Evolutionary conservation across 2,329 filamentous ascomycete genomes (phyloP), one percentile per base, ranked within the genome.

Genomic region (Pestalotiopsis sp.): DNA sequence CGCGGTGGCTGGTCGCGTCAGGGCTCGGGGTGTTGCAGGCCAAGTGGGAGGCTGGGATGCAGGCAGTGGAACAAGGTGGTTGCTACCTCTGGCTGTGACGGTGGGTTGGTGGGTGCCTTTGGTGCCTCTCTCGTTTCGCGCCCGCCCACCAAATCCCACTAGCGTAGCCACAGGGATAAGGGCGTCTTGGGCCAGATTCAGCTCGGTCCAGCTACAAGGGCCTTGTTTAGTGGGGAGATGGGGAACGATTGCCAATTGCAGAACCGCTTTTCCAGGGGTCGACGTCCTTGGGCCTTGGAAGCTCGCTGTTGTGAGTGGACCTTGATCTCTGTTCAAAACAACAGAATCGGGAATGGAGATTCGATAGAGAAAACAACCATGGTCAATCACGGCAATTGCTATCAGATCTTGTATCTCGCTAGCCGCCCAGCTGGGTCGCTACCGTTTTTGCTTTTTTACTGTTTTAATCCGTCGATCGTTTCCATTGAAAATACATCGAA

Each of bases 191-290:
- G 27, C 57, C 57, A 27, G 49, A 62, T 66, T 40, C 56, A 66
- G 65, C 66, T 57, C 58, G 61, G n/a, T 56, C 25, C 57, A 20
- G 67, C 38, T 41, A 70, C 70, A 74, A 68, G 73, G 74, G 45
- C 73, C 67, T 75, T 76, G 75, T 77, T 77, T 73, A 76, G 73
- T 72, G 76, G 74, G 59, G 59, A 49, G 25, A 27, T 57, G 58
- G 66, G 17, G 49, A 20, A n/a, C 17, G 57, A 41, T 31, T 40
- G 58, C 74, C 75, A 77, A 77, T 76, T 66, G 68, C 23, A 36
- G 58, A 23, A 25, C 57, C 38, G 57, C 45, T 62, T 62, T 62
- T 31, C 25, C 58, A 36, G 66, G 66, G 66, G 38, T 62, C 36
- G 52, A 17, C 25, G 56, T 25, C 65, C 25, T 66, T 45, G 52